phyloP scores from a whole-genome alignment of 2,329 filamentous ascomycete species.

The Sporothrix mexicana region DNA sequence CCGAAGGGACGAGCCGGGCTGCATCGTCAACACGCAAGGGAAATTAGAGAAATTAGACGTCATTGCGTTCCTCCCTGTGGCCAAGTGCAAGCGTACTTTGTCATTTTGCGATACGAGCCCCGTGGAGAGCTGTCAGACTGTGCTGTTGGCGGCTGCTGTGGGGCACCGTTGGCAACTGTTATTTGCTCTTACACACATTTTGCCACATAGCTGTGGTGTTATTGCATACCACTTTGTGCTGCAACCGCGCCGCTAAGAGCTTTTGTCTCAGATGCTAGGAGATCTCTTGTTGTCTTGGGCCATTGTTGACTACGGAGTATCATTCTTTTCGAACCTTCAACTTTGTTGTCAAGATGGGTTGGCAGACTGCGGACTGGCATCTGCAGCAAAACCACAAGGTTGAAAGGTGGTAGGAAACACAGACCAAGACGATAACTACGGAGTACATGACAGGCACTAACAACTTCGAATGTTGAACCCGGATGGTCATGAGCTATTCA shows the following conservation, averaged over 20 bases:
- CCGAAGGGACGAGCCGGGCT: neutral
- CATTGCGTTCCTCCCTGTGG: neutral
- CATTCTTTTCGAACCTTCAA: no score
- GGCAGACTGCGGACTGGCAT: no score
- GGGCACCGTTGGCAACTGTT: neutral
- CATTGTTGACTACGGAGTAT: neutral
- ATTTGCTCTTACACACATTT: neutral
- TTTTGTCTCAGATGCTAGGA: neutral
- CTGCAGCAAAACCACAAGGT: neutral
- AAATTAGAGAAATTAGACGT: constrained; percentile 17
- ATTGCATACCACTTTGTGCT: neutral
- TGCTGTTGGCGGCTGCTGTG: neutral
- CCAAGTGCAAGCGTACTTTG: neutral
- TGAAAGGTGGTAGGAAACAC: neutral
- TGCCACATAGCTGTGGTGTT: neutral
- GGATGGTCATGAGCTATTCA: neutral
- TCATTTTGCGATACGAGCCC: neutral
- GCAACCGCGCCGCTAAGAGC: constrained; percentile 6
- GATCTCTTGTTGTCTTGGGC: no score
- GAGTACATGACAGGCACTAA: constrained; percentile 33
- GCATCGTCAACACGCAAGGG: constrained; percentile 17
- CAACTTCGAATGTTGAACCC: constrained; percentile 7
- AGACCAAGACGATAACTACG: neutral
- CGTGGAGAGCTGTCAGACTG: constrained; percentile 5
- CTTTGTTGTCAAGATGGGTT: neutral